Conservation (phyloP, 371 early-diverging fungal species). For the Mucor circinelloides region DNA sequence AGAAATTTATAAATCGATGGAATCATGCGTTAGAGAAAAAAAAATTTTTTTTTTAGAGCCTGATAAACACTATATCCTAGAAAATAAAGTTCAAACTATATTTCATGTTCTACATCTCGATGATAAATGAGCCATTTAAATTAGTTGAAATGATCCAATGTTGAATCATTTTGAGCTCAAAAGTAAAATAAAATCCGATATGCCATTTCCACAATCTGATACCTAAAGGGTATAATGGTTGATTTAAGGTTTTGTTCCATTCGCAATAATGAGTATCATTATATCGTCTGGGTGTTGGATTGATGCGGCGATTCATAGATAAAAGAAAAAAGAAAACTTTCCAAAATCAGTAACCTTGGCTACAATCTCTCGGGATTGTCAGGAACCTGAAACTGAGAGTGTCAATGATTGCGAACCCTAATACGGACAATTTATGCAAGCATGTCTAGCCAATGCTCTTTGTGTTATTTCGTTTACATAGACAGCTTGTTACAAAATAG, state of each 20-base stretch:
- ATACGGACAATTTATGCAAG: background rate
- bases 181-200: background rate
- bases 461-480: background rate
- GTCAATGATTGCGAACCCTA: background rate
- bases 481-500: background rate
- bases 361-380: conserved; percentile 6
- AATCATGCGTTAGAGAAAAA: too few relatives aligned
- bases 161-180: background rate
- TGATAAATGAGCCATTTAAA: too few relatives aligned
- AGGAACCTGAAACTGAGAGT: conserved; percentile 3
- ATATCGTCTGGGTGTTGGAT: background rate
- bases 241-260: too few relatives aligned
- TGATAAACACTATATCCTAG: too few relatives aligned
- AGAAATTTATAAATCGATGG: background rate
- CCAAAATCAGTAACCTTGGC: background rate
- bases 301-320: background rate
- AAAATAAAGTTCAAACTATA: too few relatives aligned
- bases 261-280: background rate
- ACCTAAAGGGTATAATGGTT: background rate
- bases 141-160: background rate
- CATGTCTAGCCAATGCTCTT: background rate
- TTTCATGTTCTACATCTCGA: too few relatives aligned
- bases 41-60: too few relatives aligned
- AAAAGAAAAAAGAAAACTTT: background rate
- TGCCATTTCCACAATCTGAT: background rate